Conservation (phyloP, 2,329 filamentous ascomycete genomes). For the Fusarium virguliforme region DNA sequence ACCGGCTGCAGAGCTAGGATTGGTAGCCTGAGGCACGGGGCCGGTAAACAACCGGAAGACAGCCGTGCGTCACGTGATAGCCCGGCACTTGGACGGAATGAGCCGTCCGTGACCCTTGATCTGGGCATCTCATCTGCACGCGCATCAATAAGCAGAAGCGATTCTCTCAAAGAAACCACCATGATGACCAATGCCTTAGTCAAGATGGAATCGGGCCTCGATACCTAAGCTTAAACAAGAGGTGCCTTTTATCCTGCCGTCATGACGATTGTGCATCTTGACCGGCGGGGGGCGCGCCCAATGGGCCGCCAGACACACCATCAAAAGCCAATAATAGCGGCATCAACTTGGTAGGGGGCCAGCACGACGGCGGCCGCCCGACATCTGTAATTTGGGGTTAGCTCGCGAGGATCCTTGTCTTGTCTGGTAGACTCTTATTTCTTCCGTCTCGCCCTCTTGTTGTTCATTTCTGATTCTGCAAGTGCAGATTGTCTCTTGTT, state of each 20-base stretch:
- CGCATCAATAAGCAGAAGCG: conserved; percentile 7
- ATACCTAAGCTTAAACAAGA: conserved; percentile 17
- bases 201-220: background rate
- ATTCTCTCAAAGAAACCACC: background rate
- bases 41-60: conserved; percentile 38
- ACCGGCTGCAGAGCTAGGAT: conserved; percentile 48
- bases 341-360: conserved; percentile 40
- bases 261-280: conserved; percentile 31
- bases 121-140: background rate
- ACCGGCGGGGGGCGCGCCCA: conserved; percentile 24
- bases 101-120: conserved; percentile 1
- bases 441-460: conserved; percentile 19
- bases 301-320: conserved; percentile 46
- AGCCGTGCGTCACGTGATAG: conserved; percentile 24
- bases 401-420: conserved; percentile 26
- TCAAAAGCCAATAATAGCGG: conserved; percentile 45
- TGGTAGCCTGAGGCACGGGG: conserved; percentile 53
- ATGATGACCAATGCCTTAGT: conserved; percentile 3
- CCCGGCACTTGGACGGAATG: background rate
- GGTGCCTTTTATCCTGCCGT: conserved; percentile 17
- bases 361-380: conserved; percentile 38
- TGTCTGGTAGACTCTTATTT: conserved; percentile 39
- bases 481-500: conserved; percentile 5
- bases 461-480: conserved; percentile 11
- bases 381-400: conserved; percentile 24